Base-by-base conservation (phyloP, 352 stramenopile genomes). In the Pythium vanterpoolii region DNA sequence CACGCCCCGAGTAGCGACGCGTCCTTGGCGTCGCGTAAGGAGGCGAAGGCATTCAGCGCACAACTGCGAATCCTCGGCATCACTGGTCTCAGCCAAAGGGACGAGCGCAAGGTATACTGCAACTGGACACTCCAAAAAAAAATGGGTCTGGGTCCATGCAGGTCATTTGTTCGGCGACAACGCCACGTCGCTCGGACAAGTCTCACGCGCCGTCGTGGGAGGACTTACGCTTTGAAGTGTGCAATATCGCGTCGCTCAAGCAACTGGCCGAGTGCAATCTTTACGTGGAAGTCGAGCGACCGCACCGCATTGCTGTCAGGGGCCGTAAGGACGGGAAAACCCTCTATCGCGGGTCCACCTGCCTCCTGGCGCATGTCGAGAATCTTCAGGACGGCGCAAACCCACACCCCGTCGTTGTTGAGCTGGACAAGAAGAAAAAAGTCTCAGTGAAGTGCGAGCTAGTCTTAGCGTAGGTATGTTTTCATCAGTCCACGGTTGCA, bases 391-490 rank as follows among this genome's bases (percentile, higher is more conserved):
- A 58, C 39, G 51, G 40, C 51, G 38, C 36, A 40, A 58, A 49
- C 18, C 51, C 51, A 49, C 51, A 38, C 38, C 48, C 36, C 24
- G 51, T 58, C 34, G 51, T 49, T 39, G 51, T 58, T 23, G 51
- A 58, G 36, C 14, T 58, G 39, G 38, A n/a, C 36, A 58, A 58
- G 24, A 58, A 45, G n/a, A 56, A 56, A 23, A 46, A 56, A 56
- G 19, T 56, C 23, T 46, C 49, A 9, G 34, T 47, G 51, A 39
- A 38, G 51, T 49, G 24, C 51, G 38, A 58, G 38, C 27, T 24
- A 39, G 46, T 36, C n/a, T 21, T 46, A 40, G 18, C 39, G 39
- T 51, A 51, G 44, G 44, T 34, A 51, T 34, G 21, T 51, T 51
- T 31, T 51, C 44, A 51, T 51, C 44, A 21, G 44, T 51, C 44